Evolutionary conservation across 129 eudicot species (phyloP).

Genomic region (Glebionis coronaria): DNA sequence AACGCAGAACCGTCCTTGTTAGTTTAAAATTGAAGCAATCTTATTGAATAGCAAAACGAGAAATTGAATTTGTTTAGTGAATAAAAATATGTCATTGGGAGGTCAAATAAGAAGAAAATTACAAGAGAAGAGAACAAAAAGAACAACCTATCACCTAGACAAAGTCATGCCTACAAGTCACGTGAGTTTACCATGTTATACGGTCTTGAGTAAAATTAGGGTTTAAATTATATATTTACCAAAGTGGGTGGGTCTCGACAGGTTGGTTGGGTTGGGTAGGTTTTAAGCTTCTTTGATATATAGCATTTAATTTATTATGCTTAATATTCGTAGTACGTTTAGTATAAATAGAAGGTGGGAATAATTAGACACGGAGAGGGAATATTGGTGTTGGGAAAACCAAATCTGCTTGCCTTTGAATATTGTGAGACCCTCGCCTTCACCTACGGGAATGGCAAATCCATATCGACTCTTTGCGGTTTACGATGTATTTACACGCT

Average conservation of each 20-base stretch:
- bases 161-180: slow-evolving; percentile 56
- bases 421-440: slow-evolving; percentile 9
- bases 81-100: slow-evolving; percentile 22
- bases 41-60: background rate
- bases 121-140: slow-evolving; percentile 51
- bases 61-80: background rate
- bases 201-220: slow-evolving; percentile 55
- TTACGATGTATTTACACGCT: too few relatives aligned
- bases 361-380: slow-evolving; percentile 83
- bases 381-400: slow-evolving; percentile 53
- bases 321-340: slow-evolving; percentile 16
- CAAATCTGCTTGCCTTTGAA: slow-evolving; percentile 23
- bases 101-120: slow-evolving; percentile 24
- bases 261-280: slow-evolving; percentile 32
- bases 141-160: slow-evolving; percentile 41
- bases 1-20: slow-evolving; percentile 20
- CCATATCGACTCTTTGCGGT: background rate
- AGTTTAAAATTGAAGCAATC: background rate
- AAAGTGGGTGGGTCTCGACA: slow-evolving; percentile 39
- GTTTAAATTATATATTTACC: slow-evolving; percentile 11
- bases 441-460: slow-evolving; percentile 20
- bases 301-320: slow-evolving; percentile 19
- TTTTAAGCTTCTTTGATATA: slow-evolving; percentile 20
- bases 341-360: slow-evolving; percentile 33
- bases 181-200: slow-evolving; percentile 57